Conservation (phyloP, 305 asterid species). For the Rubia occidens region DNA sequence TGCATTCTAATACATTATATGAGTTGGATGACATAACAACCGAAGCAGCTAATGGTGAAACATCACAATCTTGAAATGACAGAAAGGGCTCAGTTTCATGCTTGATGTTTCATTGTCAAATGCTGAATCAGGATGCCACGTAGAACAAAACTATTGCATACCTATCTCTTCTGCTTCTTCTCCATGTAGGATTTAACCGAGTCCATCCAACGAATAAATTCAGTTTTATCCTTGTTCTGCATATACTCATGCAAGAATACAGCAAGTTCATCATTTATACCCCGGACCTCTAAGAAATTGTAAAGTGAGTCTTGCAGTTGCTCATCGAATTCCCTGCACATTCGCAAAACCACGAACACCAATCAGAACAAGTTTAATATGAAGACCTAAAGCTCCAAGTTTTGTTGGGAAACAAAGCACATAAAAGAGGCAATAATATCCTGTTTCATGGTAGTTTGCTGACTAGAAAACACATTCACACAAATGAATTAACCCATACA, state of each 20-base stretch:
- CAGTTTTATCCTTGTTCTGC: slow-evolving; percentile 66
- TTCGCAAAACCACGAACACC: slow-evolving; percentile 9
- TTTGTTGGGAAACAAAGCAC: not conserved
- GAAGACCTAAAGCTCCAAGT: not conserved
- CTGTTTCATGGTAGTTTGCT: too few species aligned
- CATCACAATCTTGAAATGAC: slow-evolving; percentile 1
- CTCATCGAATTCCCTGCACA: slow-evolving; percentile 73
- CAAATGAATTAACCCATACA: not conserved
- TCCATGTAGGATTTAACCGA: slow-evolving; percentile 41
- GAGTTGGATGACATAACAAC: not conserved
- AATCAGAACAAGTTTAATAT: slow-evolving; percentile 9
- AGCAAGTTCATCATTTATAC: slow-evolving; percentile 58
- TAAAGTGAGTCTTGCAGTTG: slow-evolving; percentile 63
- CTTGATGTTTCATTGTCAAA: slow-evolving; percentile 1
- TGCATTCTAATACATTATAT: not conserved
- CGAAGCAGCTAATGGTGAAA: not conserved
- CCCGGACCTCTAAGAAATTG: slow-evolving; percentile 67
- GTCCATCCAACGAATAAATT: slow-evolving; percentile 71
- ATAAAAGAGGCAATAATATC: too few species aligned
- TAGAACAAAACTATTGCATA: not conserved
- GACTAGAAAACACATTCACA: too few species aligned
- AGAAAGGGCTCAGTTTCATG: not conserved
- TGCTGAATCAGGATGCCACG: not conserved
- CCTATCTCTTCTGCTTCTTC: slow-evolving; percentile 30
- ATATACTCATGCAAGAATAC: slow-evolving; percentile 55